These are phyloP conservation scores for Blastomyces silverae DNA, from an alignment of 2,329 filamentous ascomycete genomes.

Conservation along the genomic window DNA sequence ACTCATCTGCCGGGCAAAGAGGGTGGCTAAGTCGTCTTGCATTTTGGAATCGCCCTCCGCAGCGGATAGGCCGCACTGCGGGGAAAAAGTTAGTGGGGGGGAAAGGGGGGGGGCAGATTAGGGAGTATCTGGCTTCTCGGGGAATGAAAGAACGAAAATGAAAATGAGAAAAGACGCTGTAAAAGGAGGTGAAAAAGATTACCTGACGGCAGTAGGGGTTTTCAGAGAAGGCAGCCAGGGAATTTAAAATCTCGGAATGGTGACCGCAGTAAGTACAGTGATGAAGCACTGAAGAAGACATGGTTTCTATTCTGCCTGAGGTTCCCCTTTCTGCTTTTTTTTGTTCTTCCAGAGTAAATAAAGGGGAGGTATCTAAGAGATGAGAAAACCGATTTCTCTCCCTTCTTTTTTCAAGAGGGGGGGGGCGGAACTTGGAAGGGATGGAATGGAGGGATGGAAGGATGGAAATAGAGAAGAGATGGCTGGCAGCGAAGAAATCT, in stretches of 20 bases:
- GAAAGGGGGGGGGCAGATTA: not conserved
- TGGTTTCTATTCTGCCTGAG: constrained; percentile 21
- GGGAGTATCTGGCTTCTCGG: not conserved
- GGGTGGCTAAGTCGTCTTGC: constrained; percentile 72
- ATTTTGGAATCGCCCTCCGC: constrained; percentile 52
- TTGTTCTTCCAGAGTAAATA: not conserved
- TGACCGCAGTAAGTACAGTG: constrained; percentile 37
- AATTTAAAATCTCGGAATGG: constrained; percentile 33
- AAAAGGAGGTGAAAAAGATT: constrained; percentile 21
- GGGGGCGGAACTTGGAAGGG: too few species aligned
- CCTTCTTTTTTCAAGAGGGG: not conserved
- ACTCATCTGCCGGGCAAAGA: constrained; percentile 71
- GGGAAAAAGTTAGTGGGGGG: constrained; percentile 18
- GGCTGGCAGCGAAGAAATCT: constrained; percentile 18
- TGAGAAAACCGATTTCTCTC: not conserved
- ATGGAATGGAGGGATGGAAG: constrained; percentile 19
- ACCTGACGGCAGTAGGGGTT: constrained; percentile 39
- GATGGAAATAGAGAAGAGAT: constrained; percentile 17
- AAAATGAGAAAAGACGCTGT: constrained; percentile 17
- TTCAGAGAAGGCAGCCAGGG: constrained; percentile 34
- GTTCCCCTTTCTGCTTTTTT: constrained; percentile 7
- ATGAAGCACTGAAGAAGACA: constrained; percentile 36
- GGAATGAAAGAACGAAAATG: constrained; percentile 18
- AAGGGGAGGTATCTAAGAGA: not conserved
- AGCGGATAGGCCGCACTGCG: constrained; percentile 39